Evolutionary conservation across 164 flowering plant genomes (phyloP), one percentile per base, ranked within the genome.

Genomic region (Macadamia integrifolia): DNA sequence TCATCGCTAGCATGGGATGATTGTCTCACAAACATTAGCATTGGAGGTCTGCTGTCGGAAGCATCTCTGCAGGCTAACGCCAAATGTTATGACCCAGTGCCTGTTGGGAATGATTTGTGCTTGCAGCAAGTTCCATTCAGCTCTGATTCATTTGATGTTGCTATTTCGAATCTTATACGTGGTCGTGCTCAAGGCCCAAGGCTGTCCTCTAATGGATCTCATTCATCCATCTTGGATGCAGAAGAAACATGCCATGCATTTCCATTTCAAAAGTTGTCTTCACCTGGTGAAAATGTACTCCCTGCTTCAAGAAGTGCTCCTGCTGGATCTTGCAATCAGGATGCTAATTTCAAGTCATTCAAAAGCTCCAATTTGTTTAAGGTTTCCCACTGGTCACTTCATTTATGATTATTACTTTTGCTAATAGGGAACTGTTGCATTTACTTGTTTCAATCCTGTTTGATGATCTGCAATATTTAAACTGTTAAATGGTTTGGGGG

Each of bases 211-310:
- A 65, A 60, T 60, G 79, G 66, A 6, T 35, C 75, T 23, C 67
- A 61, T 31, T 69, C 83, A 58, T 87, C 92, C 29, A 77, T 88
- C 65, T 74, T 88, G 69, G 90, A 90, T 75, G 89, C 88, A 68
- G 93, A 90, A 73, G 87, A 88, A 65, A 87, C 97, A 50, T 86
- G 97, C 71, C 86, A 87, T 73, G 85, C 86, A 60, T 90, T 90
- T 81, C 35, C 86, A n/a, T 74, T 78, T 70, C 75, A 69, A 66
- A 87, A 83, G 53, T 49, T 65, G 30, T 61, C 78, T 23, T 75
- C 79, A 1, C 68, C 80, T 7, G 62, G 74, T 57, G 75, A 66
- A 61, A 76, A 74, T 61, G 57, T 63, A 44, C 46, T 13, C 28
- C 1, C 68, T 69, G 64, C 68, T 13, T 62, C 72, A 53, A 72